These are phyloP conservation scores for Gossypium bickii DNA, from an alignment of 345 rosid species.

Conservation along the genomic window DNA sequence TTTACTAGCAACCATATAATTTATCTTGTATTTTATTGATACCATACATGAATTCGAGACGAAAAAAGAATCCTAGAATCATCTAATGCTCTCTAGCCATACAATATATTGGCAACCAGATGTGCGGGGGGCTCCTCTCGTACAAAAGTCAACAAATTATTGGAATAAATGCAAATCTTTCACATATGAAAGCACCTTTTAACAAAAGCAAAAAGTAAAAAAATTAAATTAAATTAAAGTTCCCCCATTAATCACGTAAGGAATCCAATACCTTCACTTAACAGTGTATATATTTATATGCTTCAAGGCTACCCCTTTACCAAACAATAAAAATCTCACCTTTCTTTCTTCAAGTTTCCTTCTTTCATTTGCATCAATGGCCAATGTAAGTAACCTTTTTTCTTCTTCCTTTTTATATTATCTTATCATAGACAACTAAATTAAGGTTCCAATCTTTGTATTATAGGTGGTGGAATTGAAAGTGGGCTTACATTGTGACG, in stretches of 20 bases:
- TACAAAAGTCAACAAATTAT: slow-evolving; percentile 17
- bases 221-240: neutral
- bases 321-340: neutral
- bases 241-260: slow-evolving; percentile 27
- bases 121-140: neutral
- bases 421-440: neutral
- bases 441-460: slow-evolving; percentile 14
- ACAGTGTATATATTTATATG: slow-evolving; percentile 13
- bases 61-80: too few relatives aligned
- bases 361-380: slow-evolving; percentile 20
- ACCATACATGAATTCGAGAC: too few relatives aligned
- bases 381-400: slow-evolving; percentile 31
- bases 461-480: slow-evolving; percentile 70
- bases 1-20: too few relatives aligned
- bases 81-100: neutral
- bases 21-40: too few relatives aligned
- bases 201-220: neutral
- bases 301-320: neutral
- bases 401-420: neutral
- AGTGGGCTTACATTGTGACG: slow-evolving; percentile 37
- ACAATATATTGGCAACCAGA: neutral
- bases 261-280: slow-evolving; percentile 36
- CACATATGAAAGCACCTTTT: slow-evolving; percentile 19
- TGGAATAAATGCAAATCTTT: slow-evolving; percentile 11
- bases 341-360: neutral